Conservation (phyloP, 2,329 filamentous ascomycete genomes). For the Aspergillus cejpii region DNA sequence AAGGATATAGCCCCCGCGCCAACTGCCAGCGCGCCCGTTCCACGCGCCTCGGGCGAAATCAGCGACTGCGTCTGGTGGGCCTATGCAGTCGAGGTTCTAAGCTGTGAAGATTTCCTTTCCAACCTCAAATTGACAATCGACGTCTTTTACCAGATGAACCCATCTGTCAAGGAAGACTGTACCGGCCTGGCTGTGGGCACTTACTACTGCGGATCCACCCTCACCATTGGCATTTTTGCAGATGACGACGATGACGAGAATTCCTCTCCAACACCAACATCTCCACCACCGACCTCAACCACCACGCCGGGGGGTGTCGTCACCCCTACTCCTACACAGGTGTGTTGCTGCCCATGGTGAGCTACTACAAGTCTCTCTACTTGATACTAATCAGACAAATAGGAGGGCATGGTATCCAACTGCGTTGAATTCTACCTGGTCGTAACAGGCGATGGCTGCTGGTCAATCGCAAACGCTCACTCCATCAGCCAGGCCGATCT, state of each 20-base stretch:
- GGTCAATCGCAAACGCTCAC: conserved; percentile 1
- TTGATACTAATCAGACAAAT: too few relatives aligned
- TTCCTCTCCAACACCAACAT: neutral
- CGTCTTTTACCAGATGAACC: conserved; percentile 15
- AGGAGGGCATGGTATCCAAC: conserved; percentile 13
- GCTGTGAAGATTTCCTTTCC: neutral
- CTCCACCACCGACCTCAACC: conserved; percentile 1
- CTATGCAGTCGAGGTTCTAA: neutral
- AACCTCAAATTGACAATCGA: neutral
- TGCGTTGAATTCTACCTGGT: conserved; percentile 14
- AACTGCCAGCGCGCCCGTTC: too few relatives aligned
- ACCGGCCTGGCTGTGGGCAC: conserved; percentile 18
- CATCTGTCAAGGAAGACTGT: conserved; percentile 24
- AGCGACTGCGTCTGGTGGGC: neutral
- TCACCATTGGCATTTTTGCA: neutral
- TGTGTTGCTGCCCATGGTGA: too few relatives aligned
- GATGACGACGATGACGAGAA: neutral
- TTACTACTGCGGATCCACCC: conserved; percentile 15
- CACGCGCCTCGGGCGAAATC: neutral
- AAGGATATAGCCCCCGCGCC: neutral
- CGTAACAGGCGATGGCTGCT: conserved; percentile 10
- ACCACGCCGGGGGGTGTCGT: conserved; percentile 1
- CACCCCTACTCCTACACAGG: conserved; percentile 6
- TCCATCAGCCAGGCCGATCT: conserved; percentile 9
- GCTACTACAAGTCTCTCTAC: too few relatives aligned